Evolutionary conservation across 2,329 filamentous ascomycete species (phyloP).

Genomic region (Dendryphion nanum): DNA sequence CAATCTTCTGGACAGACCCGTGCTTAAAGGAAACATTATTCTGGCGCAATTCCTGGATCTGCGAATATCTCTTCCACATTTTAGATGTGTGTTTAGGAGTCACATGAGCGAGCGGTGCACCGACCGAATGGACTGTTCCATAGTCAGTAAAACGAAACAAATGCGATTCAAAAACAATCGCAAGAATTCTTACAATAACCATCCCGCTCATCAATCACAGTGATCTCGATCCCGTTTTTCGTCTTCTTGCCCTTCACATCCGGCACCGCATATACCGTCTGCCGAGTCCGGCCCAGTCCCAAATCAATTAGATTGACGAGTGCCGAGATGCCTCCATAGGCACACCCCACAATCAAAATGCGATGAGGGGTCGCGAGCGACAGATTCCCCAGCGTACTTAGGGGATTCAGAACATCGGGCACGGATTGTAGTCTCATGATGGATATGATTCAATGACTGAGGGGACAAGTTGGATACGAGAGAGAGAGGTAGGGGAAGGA

Average conservation of each 20-base stretch:
- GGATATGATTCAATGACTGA: slow-evolving; percentile 9
- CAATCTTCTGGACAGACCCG: slow-evolving; percentile 61
- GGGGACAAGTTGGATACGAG: not conserved
- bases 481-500: not conserved
- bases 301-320: slow-evolving; percentile 68
- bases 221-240: slow-evolving; percentile 64
- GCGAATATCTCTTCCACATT: slow-evolving; percentile 68
- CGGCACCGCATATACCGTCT: slow-evolving; percentile 40
- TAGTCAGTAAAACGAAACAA: slow-evolving; percentile 15
- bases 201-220: slow-evolving; percentile 75
- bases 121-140: slow-evolving; percentile 68
- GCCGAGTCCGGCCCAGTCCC: slow-evolving; percentile 55
- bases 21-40: slow-evolving; percentile 64
- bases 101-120: slow-evolving; percentile 69
- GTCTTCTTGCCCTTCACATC: slow-evolving; percentile 36
- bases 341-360: slow-evolving; percentile 67
- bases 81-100: slow-evolving; percentile 62
- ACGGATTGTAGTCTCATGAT: slow-evolving; percentile 30
- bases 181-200: slow-evolving; percentile 66
- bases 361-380: slow-evolving; percentile 32
- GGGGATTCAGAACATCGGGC: slow-evolving; percentile 17
- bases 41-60: slow-evolving; percentile 65
- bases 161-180: not conserved
- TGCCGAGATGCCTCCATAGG: slow-evolving; percentile 68
- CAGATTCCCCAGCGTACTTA: slow-evolving; percentile 18